These are phyloP conservation scores for Gillenia trifoliata DNA, from an alignment of 306 rosid species.

Conservation along the genomic window DNA sequence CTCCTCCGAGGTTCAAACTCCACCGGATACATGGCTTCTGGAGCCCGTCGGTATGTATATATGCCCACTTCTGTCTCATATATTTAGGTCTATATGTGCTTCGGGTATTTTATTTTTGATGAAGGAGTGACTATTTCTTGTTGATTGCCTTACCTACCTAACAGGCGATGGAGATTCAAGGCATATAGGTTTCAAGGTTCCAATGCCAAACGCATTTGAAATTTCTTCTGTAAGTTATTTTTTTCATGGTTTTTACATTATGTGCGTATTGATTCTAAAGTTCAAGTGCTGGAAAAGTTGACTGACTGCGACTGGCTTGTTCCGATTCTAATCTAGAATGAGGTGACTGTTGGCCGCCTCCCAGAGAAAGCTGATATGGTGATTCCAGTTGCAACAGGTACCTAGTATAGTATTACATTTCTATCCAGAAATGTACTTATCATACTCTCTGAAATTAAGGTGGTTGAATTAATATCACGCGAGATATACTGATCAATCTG, in stretches of 20 bases:
- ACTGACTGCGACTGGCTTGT: not conserved
- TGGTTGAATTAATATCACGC: not conserved
- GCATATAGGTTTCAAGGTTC: slow-evolving; percentile 78
- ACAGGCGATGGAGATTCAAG: slow-evolving; percentile 83
- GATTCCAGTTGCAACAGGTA: slow-evolving; percentile 93
- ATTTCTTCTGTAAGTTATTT: slow-evolving; percentile 62
- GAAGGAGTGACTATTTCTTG: slow-evolving; percentile 2
- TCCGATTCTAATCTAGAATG: slow-evolving; percentile 33
- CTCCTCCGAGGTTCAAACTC: slow-evolving; percentile 26
- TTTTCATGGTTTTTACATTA: too few relatives aligned
- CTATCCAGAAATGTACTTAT: too few relatives aligned
- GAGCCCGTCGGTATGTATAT: slow-evolving; percentile 63
- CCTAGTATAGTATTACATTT: not conserved
- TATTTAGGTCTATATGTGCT: not conserved
- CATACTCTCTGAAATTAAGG: not conserved
- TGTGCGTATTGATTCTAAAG: not conserved
- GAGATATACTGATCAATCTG: not conserved
- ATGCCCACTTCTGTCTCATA: not conserved
- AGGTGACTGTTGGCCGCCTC: slow-evolving; percentile 78
- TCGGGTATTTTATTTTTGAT: not conserved
- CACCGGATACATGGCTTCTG: slow-evolving; percentile 65
- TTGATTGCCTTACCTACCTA: not conserved
- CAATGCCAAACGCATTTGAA: slow-evolving; percentile 73
- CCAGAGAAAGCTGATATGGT: slow-evolving; percentile 83
- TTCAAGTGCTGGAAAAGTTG: slow-evolving; percentile 16